Conservation (phyloP, 2,329 filamentous ascomycete genomes). For the Cytospora piceae region DNA sequence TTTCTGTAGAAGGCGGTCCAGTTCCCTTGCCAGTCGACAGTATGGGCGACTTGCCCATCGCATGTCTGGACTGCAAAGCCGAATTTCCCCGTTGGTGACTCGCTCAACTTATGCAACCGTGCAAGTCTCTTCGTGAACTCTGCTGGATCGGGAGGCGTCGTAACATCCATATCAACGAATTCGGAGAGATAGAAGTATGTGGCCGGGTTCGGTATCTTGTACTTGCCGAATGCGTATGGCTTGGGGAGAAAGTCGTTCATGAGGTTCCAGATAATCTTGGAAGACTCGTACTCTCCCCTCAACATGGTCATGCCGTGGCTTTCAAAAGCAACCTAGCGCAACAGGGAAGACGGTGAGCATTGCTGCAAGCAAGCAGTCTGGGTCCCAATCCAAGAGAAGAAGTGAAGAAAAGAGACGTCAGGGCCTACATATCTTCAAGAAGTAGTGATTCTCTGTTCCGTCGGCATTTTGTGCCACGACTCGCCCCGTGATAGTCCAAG, state of each 20-base stretch:
- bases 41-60: slow-evolving; percentile 37
- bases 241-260: slow-evolving; percentile 38
- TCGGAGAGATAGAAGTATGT: slow-evolving; percentile 39
- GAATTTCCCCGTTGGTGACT: slow-evolving; percentile 40
- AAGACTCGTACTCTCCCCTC: slow-evolving; percentile 34
- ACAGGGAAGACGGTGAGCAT: neutral
- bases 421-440: neutral
- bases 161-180: slow-evolving; percentile 38
- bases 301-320: slow-evolving; percentile 2
- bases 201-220: slow-evolving; percentile 24
- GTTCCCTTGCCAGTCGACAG: slow-evolving; percentile 41
- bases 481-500: slow-evolving; percentile 27
- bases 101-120: slow-evolving; percentile 28
- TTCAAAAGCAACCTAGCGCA: slow-evolving; percentile 3
- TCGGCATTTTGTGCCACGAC: neutral
- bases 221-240: slow-evolving; percentile 37
- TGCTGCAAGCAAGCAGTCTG: too few relatives aligned
- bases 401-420: neutral
- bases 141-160: slow-evolving; percentile 24
- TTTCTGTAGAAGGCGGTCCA: slow-evolving; percentile 46
- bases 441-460: neutral
- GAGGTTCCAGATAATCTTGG: slow-evolving; percentile 37
- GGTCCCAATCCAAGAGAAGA: neutral
- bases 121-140: slow-evolving; percentile 29
- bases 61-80: slow-evolving; percentile 43